These are phyloP conservation scores for Phytophthora sojae DNA, from an alignment of 352 stramenopile species.

Conservation along the genomic window DNA sequence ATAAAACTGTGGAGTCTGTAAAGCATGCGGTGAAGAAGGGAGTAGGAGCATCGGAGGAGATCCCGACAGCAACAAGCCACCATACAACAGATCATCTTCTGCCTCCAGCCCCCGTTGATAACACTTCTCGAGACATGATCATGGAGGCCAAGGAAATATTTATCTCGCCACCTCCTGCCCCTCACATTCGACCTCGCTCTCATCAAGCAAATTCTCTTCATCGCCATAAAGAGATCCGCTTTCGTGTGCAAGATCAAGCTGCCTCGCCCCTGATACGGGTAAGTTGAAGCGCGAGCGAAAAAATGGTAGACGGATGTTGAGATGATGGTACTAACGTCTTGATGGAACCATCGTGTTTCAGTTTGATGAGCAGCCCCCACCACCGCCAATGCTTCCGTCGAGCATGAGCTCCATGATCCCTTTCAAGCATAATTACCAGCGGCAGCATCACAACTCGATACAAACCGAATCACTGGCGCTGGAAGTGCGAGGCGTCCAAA, in stretches of 20 bases:
- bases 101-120: not conserved
- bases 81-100: not conserved
- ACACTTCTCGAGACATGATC: not conserved
- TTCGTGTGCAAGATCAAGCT: not conserved
- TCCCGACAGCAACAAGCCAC: not conserved
- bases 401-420: slow-evolving; percentile 11
- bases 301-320: not conserved
- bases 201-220: not conserved
- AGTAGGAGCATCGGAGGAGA: not conserved
- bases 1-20: not conserved
- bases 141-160: not conserved
- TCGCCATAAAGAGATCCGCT: not conserved
- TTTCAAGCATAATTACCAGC: slow-evolving; percentile 18
- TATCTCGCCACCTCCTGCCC: not conserved
- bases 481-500: slow-evolving; percentile 26
- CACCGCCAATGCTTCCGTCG: slow-evolving; percentile 4
- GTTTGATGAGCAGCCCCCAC: slow-evolving; percentile 22
- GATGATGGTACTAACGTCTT: not conserved
- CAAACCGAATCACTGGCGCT: slow-evolving; percentile 5
- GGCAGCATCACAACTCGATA: not conserved
- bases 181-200: not conserved
- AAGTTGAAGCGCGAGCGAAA: not conserved
- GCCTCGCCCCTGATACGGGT: slow-evolving; percentile 20
- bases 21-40: too few relatives aligned
- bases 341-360: not conserved